A percentile compares a stretch with the other conserved stretches of the same genome.
Evolutionary conservation across 306 rosid species (phyloP).

Genomic region (Cucurbita argyrosperma): DNA sequence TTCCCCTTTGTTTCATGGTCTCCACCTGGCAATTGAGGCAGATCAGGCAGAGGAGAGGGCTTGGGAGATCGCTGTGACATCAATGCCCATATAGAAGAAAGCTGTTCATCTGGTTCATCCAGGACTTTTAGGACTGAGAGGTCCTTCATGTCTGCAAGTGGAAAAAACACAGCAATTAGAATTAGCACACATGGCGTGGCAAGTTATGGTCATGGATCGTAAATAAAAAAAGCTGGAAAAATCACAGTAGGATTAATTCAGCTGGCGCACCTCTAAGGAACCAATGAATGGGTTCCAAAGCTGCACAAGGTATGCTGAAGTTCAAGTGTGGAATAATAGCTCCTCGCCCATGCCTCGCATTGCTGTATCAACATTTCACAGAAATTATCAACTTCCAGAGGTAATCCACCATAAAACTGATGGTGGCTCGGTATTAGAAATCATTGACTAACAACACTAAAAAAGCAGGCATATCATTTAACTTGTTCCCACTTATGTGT

Average conservation of each 20-base stretch:
- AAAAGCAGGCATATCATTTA: background rate
- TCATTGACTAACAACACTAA: background rate
- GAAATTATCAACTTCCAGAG: background rate
- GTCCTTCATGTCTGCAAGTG: constrained; percentile 46
- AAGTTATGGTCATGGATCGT: background rate
- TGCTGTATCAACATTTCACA: constrained; percentile 39
- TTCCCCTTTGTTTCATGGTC: constrained; percentile 30
- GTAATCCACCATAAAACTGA: background rate
- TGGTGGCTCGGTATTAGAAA: background rate
- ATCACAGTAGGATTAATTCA: background rate
- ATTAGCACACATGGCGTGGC: background rate
- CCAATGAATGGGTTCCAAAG: constrained; percentile 51
- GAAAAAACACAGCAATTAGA: constrained; percentile 4
- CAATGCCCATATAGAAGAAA: constrained; percentile 78
- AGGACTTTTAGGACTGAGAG: constrained; percentile 41
- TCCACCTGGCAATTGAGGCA: constrained; percentile 23
- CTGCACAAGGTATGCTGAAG: constrained; percentile 84
- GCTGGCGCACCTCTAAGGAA: constrained; percentile 48
- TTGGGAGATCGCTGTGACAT: constrained; percentile 55
- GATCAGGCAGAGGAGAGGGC: constrained; percentile 26
- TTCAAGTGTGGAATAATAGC: constrained; percentile 74
- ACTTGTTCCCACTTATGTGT: background rate
- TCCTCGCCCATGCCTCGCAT: constrained; percentile 88
- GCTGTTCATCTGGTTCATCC: constrained; percentile 47
- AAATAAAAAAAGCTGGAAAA: background rate